Base-by-base conservation (phyloP, 305 asterid species). In the Rubia tinctorum region DNA sequence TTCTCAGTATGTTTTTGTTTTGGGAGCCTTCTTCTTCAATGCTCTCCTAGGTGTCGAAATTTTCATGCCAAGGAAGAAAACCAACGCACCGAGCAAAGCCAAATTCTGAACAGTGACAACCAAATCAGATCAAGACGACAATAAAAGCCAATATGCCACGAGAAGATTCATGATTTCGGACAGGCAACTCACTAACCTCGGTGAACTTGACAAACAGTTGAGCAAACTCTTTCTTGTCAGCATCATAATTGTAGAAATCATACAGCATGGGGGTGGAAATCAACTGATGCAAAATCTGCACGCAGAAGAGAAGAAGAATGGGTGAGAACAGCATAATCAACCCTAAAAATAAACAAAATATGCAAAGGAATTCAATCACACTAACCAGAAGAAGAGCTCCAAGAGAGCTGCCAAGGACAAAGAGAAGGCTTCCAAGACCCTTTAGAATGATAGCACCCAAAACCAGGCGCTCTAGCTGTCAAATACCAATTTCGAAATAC, bases 221-320 rank as follows among this genome's bases (percentile, higher is more conserved):
- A 73, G 76, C 71, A 66, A 86, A 91, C 73, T 88, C 98, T 72
- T 88, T 86, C 81, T 80, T 85, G 80, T 90, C 92, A 58, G 85
- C 89, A 7, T 88, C 97, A 18, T 90, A 90, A 85, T 93, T 93
- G 90, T 93, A 93, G 86, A 93, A 93, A 84, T 93, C 98, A 13
- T 82, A 93, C 81, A 91, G 76, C 81, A 93, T 81, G 39, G 97
- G 92, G 18, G 96, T 78, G 64, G 87, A 61, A 68, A 93, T 44
- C 44, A 88, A 84, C 86, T 93, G 98, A 75, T 89, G 96, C 83
- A 93, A 34, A 73, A 88, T 82, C 98, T 93, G 82, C 58, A 49
- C 73, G 69, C 43, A 69, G 42, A 25, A 73, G 69, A 61, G 58
- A 68, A 40, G 14, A 47, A 58, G 25, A 66, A 12, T 77, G 44